A percentile compares a stretch with the other conserved stretches of the same genome.
Conservation (phyloP, 1,139 yeast genomes). For the Candida tropicalis region DNA sequence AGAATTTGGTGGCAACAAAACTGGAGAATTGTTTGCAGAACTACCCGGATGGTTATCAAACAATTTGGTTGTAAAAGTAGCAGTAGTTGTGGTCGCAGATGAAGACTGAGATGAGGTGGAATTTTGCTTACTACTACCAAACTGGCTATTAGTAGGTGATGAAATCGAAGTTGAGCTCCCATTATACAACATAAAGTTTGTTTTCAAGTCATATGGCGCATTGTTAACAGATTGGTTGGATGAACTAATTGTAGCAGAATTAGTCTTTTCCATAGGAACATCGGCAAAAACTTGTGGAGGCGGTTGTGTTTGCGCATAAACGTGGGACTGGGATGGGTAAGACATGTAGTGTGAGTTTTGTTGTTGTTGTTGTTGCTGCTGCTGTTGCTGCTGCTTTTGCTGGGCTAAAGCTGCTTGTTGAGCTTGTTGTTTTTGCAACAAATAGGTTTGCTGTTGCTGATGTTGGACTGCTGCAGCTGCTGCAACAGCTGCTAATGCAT, state of each 20-base stretch:
- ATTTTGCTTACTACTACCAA: slow-evolving; percentile 12
- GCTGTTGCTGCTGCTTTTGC: slow-evolving; percentile 15
- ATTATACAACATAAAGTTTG: slow-evolving; percentile 22
- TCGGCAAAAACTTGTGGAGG: slow-evolving; percentile 19
- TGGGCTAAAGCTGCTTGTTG: slow-evolving; percentile 15
- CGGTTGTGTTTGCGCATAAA: slow-evolving; percentile 12
- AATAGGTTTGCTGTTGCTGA: slow-evolving; percentile 23
- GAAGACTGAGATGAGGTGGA: slow-evolving; percentile 17
- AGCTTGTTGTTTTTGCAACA: slow-evolving; percentile 20
- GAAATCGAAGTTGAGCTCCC: slow-evolving; percentile 25
- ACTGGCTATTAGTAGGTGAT: slow-evolving; percentile 21
- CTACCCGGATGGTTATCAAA: slow-evolving; percentile 21
- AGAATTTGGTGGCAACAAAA: slow-evolving; percentile 18
- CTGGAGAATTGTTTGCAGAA: slow-evolving; percentile 22
- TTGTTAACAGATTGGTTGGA: slow-evolving; percentile 7
- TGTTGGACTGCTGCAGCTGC: slow-evolving; percentile 34
- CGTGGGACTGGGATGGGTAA: slow-evolving; percentile 7
- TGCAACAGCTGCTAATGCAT: slow-evolving; percentile 33
- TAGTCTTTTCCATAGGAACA: slow-evolving; percentile 5
- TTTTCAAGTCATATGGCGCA: slow-evolving; percentile 13
- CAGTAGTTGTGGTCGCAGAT: slow-evolving; percentile 15
- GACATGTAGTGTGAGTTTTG: not conserved
- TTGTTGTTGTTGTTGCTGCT: slow-evolving; percentile 17
- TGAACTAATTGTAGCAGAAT: slow-evolving; percentile 8
- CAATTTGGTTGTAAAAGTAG: slow-evolving; percentile 19